A percentile compares a stretch with the other conserved stretches of the same genome.
Conservation (phyloP, 1,139 yeast genomes). For the Pichia sp. region DNA sequence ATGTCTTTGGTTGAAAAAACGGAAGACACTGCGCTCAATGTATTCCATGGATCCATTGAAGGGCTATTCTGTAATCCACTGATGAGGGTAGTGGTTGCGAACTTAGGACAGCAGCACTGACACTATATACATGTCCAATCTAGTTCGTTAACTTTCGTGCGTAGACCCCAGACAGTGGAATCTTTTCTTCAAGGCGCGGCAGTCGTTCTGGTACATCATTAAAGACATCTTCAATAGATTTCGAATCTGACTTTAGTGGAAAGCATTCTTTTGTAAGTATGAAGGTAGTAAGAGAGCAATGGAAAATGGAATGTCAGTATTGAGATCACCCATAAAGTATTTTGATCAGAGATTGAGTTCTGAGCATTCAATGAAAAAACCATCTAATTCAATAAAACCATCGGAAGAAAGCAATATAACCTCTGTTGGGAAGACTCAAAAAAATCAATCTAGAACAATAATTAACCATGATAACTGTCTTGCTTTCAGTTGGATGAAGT, state of each 20-base stretch:
- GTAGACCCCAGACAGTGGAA: too few species aligned
- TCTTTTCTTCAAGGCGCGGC: neutral
- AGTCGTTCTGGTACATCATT: neutral
- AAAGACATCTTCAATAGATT: too few species aligned
- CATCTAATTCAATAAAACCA: too few species aligned
- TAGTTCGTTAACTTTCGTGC: too few species aligned
- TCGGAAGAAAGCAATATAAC: neutral
- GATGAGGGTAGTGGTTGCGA: neutral
- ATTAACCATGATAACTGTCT: too few species aligned
- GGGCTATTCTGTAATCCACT: neutral
- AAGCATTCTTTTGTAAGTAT: too few species aligned
- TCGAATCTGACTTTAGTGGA: too few species aligned
- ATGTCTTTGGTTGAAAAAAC: constrained; percentile 20
- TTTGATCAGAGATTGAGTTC: constrained; percentile 15
- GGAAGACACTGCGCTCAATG: constrained; percentile 17
- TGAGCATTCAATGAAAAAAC: neutral
- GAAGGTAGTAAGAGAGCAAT: too few species aligned
- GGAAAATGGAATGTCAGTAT: too few species aligned
- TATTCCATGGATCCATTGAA: constrained; percentile 26
- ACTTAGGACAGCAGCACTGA: too few species aligned
- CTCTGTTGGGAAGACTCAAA: neutral
- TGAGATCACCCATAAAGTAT: neutral
- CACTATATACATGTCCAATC: too few species aligned
- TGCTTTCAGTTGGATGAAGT: constrained; percentile 33
- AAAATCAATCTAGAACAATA: too few species aligned